Conservation (phyloP, 2,329 filamentous ascomycete species). For the Penicillium sp. region DNA sequence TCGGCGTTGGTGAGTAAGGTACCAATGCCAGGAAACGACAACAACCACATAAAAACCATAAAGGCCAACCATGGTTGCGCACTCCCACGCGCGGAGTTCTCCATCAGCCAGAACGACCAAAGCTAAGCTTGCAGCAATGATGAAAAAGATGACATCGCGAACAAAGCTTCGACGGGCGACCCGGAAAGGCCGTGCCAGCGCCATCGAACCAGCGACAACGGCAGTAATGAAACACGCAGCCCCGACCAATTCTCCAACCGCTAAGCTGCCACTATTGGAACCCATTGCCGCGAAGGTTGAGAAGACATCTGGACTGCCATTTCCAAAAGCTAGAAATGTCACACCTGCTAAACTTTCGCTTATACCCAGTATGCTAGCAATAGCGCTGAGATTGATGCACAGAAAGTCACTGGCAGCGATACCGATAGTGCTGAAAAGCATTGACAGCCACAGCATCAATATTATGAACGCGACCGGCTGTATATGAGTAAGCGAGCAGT, state of each 20-base stretch:
- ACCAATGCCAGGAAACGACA: conserved; percentile 92
- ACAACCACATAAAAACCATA: conserved; percentile 85
- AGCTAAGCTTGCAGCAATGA: conserved; percentile 78
- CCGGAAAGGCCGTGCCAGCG: conserved; percentile 87
- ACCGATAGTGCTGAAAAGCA: conserved; percentile 94
- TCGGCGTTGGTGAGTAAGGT: conserved; percentile 60
- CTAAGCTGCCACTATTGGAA: conserved; percentile 94
- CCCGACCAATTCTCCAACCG: conserved; percentile 89
- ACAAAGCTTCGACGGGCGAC: conserved; percentile 88
- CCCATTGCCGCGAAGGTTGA: conserved; percentile 98
- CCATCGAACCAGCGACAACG: conserved; percentile 96
- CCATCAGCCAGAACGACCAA: conserved; percentile 86
- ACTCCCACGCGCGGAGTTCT: conserved; percentile 81
- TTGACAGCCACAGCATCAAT: conserved; percentile 74
- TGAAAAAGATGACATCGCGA: conserved; percentile 88
- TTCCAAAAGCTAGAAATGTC: conserved; percentile 93
- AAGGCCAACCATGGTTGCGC: conserved; percentile 81
- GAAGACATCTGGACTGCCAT: conserved; percentile 96
- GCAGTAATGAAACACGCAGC: conserved; percentile 95
- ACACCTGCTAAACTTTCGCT: conserved; percentile 96
- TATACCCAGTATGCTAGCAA: conserved; percentile 81
- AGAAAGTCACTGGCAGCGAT: conserved; percentile 98
- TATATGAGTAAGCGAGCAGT: conserved; percentile 67
- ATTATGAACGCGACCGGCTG: conserved; percentile 76
- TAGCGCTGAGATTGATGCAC: conserved; percentile 92